These are phyloP conservation scores for Ogataea pini DNA, from an alignment of 805 yeast species.

Conservation along the genomic window DNA sequence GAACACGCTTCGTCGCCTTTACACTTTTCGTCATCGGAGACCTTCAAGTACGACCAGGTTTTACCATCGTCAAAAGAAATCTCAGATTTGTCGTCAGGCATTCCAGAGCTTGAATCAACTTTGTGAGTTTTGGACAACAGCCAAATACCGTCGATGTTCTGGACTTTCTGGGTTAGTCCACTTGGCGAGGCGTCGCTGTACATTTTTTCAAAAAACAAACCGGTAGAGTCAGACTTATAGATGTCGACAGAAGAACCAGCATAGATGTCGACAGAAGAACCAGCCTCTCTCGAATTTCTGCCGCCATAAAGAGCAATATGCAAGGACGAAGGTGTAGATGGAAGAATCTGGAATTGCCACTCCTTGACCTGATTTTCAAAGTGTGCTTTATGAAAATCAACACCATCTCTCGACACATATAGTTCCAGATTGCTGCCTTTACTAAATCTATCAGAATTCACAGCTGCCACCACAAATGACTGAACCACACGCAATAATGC, in stretches of 20 bases:
- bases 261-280: conserved; percentile 39
- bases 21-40: conserved; percentile 47
- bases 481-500: conserved; percentile 39
- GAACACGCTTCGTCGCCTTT: conserved; percentile 50
- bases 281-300: conserved; percentile 17
- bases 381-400: conserved; percentile 40
- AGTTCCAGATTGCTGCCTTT: conserved; percentile 40
- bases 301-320: conserved; percentile 41
- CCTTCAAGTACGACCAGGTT: conserved; percentile 50
- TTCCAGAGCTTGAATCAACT: conserved; percentile 29
- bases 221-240: conserved; percentile 59
- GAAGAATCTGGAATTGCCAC: conserved; percentile 42
- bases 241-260: conserved; percentile 35
- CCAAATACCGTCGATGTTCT: conserved; percentile 63
- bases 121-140: conserved; percentile 39
- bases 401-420: conserved; percentile 50
- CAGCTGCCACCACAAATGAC: conserved; percentile 43
- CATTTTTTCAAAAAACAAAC: conserved; percentile 49
- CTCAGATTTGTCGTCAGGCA: conserved; percentile 33
- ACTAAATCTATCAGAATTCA: conserved; percentile 45
- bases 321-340: conserved; percentile 42
- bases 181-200: conserved; percentile 43
- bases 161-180: conserved; percentile 42
- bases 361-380: conserved; percentile 39
- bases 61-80: conserved; percentile 55